Evolutionary conservation across 2,329 filamentous ascomycete species (phyloP).

Genomic region (Apiospora rasikravindrae): DNA sequence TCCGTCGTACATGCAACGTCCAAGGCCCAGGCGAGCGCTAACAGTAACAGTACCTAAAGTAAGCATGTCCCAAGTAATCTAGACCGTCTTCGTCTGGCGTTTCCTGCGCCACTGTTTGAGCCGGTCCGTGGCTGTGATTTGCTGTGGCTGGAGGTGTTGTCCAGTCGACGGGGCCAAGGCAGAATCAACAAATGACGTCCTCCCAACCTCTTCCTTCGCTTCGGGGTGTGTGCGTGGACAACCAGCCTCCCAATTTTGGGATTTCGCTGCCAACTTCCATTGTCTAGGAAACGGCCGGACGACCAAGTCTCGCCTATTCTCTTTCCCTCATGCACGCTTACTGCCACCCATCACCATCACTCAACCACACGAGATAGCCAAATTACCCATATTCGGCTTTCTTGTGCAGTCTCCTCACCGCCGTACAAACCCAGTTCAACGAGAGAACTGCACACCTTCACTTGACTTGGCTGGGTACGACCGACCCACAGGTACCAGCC

Average conservation of each 20-base stretch:
- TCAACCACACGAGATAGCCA: background rate
- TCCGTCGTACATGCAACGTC: background rate
- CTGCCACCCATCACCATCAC: background rate
- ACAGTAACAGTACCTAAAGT: background rate
- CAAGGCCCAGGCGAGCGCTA: background rate
- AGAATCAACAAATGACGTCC: constrained; percentile 9
- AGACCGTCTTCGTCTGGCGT: background rate
- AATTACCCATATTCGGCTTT: background rate
- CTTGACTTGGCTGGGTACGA: constrained; percentile 20
- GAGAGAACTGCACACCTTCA: background rate
- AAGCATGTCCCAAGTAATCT: background rate
- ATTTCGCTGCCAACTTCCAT: constrained; percentile 8
- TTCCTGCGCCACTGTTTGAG: background rate
- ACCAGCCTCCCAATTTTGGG: constrained; percentile 9
- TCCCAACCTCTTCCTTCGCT: background rate
- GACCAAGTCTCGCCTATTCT: background rate
- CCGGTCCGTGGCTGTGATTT: background rate
- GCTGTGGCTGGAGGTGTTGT: background rate
- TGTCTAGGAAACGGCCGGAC: background rate
- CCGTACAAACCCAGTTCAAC: background rate
- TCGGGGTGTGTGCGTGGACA: background rate
- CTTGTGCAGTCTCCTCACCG: background rate
- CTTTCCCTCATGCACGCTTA: background rate
- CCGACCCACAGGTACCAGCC: constrained; percentile 21
- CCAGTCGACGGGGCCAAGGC: background rate